Conservation (phyloP, 257 asterid genomes). For the Henckelia pumila region DNA sequence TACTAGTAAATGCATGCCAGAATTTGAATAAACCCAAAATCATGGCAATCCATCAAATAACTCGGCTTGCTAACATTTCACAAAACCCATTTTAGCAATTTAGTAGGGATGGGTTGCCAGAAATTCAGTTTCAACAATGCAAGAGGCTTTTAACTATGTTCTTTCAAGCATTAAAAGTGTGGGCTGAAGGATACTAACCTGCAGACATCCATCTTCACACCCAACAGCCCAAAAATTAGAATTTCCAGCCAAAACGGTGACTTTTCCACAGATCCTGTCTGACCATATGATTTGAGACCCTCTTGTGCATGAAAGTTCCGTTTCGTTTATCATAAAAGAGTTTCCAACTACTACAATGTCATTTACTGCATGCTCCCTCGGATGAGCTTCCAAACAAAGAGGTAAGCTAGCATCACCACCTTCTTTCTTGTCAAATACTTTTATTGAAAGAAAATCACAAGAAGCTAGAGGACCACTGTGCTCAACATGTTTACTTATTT, state of each 20-base stretch:
- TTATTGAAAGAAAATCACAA: conserved; percentile 55
- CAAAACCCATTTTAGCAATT: neutral
- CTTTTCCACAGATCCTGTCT: conserved; percentile 85
- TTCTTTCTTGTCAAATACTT: conserved; percentile 64
- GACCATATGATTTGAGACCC: conserved; percentile 81
- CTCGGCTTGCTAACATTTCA: neutral
- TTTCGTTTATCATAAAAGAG: conserved; percentile 62
- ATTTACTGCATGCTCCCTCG: conserved; percentile 73
- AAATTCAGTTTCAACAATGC: neutral
- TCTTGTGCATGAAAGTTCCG: conserved; percentile 67
- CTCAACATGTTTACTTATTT: conserved; percentile 52
- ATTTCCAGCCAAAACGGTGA: conserved; percentile 94
- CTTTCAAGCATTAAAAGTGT: neutral
- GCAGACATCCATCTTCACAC: conserved; percentile 94
- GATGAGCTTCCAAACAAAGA: conserved; percentile 84
- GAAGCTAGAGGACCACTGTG: conserved; percentile 52
- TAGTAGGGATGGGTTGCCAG: neutral
- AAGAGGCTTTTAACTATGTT: neutral
- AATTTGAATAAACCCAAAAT: too few species aligned
- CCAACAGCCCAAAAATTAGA: conserved; percentile 98
- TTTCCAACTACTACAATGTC: conserved; percentile 67
- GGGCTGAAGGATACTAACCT: conserved; percentile 49
- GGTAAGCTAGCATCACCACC: conserved; percentile 55
- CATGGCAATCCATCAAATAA: neutral
- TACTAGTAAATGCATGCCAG: neutral